Evolutionary conservation across 202 grass and related monocot genomes (phyloP).

Genomic region (Dendrocalamus latiflorus): DNA sequence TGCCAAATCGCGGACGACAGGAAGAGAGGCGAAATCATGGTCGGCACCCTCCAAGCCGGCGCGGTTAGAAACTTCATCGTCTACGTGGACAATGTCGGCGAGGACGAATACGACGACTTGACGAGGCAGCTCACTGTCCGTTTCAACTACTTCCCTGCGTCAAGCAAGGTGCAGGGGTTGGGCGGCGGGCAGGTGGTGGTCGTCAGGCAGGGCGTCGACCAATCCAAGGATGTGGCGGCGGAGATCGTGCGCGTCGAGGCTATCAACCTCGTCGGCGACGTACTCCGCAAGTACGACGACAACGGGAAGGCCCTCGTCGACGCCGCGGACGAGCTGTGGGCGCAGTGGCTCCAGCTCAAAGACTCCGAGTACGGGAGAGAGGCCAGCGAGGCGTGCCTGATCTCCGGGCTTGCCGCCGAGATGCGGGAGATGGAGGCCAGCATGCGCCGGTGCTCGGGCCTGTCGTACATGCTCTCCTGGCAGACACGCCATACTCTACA

Average conservation of each 20-base stretch:
- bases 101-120: neutral
- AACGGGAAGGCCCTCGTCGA: neutral
- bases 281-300: neutral
- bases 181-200: neutral
- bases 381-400: neutral
- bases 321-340: neutral
- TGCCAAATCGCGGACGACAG: neutral
- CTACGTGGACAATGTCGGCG: neutral
- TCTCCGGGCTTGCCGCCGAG: neutral
- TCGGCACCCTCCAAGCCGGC: neutral
- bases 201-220: neutral
- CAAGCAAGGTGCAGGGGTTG: accelerated
- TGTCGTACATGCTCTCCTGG: neutral
- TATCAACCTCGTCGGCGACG: neutral
- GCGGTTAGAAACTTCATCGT: neutral
- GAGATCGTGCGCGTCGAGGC: neutral
- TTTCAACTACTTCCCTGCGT: accelerated
- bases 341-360: neutral
- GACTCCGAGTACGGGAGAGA: neutral
- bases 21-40: neutral
- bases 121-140: neutral
- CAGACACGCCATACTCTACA: neutral
- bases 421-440: neutral
- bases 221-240: neutral
- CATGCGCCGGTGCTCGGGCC: neutral